Evolutionary conservation across 176 grass and related monocot species (phyloP), one percentile per base, ranked within the genome.

Genomic region (Musa beccarii): DNA sequence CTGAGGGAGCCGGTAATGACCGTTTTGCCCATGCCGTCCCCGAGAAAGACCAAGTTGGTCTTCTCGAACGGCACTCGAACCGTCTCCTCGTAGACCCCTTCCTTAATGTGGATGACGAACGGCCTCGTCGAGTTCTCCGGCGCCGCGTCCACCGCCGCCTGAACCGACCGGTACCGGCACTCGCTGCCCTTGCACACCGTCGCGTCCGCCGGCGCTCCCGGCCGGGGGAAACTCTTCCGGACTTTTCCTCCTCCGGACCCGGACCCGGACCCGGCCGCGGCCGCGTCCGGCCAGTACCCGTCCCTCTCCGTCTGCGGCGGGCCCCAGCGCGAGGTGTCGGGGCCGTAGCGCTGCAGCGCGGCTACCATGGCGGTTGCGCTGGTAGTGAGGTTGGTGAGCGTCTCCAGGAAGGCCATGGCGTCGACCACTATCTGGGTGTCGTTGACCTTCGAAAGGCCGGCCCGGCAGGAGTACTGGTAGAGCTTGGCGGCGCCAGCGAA

Each of bases 391-490:
- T 84, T 24, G 83, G 78, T 81, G 49, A 85, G 64, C 72, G 79
- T 75, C 1, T 29, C 73, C 49, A 98, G 84, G 84, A 85, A 98
- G 28, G 84, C 82, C 86, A 93, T 93, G 51, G 95, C 88, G 63
- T 89, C 95, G 66, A 78, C 83, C 75, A 98, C 72, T 59, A 78
- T 73, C 1, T 57, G 12, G 21, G 90, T 87, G 75, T 76, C 80
- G 55, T 98, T 94, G 63, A 91, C 88, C 71, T 91, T 85, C 78
- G 85, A 89, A 83, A 91, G 93, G 0, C 84, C 88, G 49, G 88
- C 91, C 95, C 86, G 91, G 83, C 95, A 98, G 63, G 91, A 86
- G 79, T 91, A 91, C 62, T 93, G 88, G 76, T 98, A 92, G 78
- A 93, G 76, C 3, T 93, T 69, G 57, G 86, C 80, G 10, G 95